phyloP scores from a whole-genome alignment of 768 basidiomycete species.

The Kwoniella sp. region DNA sequence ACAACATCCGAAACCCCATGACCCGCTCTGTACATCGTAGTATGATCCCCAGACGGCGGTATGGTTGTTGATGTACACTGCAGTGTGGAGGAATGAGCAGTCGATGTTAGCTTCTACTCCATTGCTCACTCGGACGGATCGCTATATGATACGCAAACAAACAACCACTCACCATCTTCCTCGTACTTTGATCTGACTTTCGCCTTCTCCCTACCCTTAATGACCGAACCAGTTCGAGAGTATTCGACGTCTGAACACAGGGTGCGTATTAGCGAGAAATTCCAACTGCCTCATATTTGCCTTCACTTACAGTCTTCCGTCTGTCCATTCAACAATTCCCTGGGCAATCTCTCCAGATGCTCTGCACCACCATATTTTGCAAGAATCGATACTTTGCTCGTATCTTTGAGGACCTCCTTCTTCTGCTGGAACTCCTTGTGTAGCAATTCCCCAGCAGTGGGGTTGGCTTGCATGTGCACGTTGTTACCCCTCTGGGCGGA shows the following conservation, averaged over 20 bases:
- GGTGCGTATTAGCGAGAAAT: no score
- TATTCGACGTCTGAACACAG: conserved; percentile 74
- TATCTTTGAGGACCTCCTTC: conserved; percentile 87
- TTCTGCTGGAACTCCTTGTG: conserved; percentile 89
- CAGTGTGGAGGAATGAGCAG: not conserved
- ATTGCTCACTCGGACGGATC: not conserved
- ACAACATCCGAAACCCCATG: conserved; percentile 96
- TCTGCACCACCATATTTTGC: conserved; percentile 92
- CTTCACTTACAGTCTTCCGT: conserved; percentile 73
- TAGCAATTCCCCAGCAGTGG: conserved; percentile 89
- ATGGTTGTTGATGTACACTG: conserved; percentile 90
- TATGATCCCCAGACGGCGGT: conserved; percentile 97
- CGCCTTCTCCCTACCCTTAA: conserved; percentile 87
- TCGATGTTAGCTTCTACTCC: not conserved
- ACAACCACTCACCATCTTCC: conserved; percentile 85
- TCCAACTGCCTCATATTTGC: not conserved
- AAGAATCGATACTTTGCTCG: conserved; percentile 83
- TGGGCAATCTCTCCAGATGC: conserved; percentile 81
- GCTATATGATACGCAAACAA: not conserved
- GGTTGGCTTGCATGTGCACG: conserved; percentile 92
- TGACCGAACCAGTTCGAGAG: conserved; percentile 82
- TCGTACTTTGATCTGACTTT: conserved; percentile 90
- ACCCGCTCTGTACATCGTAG: conserved; percentile 69
- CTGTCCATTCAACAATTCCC: conserved; percentile 90
- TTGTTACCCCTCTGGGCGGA: conserved; percentile 90